Percentiles rank a stretch among this genome's conserved stretches.
Evolutionary conservation across 257 asterid genomes (phyloP).

Genomic region (Nicotiana knightiana): DNA sequence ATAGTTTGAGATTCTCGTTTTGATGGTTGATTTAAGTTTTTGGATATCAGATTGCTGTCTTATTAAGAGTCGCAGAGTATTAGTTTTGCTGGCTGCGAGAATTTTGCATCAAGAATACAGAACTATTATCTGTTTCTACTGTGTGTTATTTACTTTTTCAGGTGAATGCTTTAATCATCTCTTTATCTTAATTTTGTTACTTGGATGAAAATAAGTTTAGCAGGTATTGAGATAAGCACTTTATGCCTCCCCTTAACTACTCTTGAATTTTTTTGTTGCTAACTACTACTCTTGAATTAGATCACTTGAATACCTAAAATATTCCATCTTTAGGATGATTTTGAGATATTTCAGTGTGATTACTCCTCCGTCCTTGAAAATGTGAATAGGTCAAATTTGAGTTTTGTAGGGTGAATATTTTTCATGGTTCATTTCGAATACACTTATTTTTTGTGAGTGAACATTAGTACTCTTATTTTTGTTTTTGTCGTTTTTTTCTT

Average conservation of each 20-base stretch:
- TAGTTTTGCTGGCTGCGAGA: neutral
- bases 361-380: neutral
- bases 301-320: neutral
- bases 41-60: slow-evolving; percentile 1
- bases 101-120: slow-evolving; percentile 7
- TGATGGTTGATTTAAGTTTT: neutral
- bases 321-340: neutral
- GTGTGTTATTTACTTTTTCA: neutral
- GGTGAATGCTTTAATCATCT: neutral
- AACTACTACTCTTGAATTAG: neutral
- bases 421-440: neutral
- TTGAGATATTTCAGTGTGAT: neutral
- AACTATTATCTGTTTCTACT: neutral
- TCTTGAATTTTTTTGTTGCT: neutral
- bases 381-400: neutral
- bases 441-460: no score
- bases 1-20: neutral
- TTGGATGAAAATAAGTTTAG: neutral
- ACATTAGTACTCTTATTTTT: no score
- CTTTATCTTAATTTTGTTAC: neutral
- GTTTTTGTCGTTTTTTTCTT: no score
- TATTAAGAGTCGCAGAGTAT: neutral
- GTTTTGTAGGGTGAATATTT: neutral
- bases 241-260: neutral
- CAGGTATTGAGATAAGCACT: neutral